These are phyloP conservation scores for Penicillium parvum DNA, from an alignment of 495 filamentous ascomycete species.

Conservation along the genomic window DNA sequence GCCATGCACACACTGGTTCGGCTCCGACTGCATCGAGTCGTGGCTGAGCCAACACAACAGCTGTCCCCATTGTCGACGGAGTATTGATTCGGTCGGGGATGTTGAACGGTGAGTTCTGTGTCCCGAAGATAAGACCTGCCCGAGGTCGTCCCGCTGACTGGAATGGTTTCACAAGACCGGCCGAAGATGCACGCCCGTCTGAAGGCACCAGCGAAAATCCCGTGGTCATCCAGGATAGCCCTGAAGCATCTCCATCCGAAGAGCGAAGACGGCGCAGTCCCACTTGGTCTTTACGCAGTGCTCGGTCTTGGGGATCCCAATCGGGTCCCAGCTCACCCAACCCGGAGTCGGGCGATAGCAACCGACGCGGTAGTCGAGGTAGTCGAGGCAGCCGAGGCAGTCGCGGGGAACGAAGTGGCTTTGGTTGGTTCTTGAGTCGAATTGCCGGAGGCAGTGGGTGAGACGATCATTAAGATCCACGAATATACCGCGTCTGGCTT, in stretches of 20 bases:
- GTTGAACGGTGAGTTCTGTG: conserved; percentile 7
- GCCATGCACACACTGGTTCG: conserved; percentile 92
- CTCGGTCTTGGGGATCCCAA: conserved; percentile 18
- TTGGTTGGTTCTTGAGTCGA: conserved; percentile 38
- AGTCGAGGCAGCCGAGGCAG: conserved; percentile 12
- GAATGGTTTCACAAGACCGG: conserved; percentile 7
- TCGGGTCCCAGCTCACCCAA: conserved; percentile 5
- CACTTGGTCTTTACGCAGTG: conserved; percentile 13
- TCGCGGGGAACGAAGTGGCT: conserved; percentile 23
- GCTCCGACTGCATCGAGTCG: conserved; percentile 66
- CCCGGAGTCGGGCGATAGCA: conserved; percentile 4
- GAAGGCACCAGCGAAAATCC: conserved; percentile 34
- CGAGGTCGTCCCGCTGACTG: conserved; percentile 3
- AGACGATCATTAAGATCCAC: neutral
- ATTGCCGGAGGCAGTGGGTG: conserved; percentile 28
- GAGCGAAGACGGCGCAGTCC: conserved; percentile 18
- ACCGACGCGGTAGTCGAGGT: conserved; percentile 9
- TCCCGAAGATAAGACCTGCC: neutral
- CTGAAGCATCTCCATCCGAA: conserved; percentile 13
- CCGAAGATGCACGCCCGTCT: no score
- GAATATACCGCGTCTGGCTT: no score
- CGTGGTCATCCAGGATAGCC: conserved; percentile 25
- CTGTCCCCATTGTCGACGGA: conserved; percentile 79
- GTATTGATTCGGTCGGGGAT: conserved; percentile 53
- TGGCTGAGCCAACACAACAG: conserved; percentile 89